These are phyloP conservation scores for Brassica carinata DNA, from an alignment of 345 rosid genomes.

Conservation along the genomic window DNA sequence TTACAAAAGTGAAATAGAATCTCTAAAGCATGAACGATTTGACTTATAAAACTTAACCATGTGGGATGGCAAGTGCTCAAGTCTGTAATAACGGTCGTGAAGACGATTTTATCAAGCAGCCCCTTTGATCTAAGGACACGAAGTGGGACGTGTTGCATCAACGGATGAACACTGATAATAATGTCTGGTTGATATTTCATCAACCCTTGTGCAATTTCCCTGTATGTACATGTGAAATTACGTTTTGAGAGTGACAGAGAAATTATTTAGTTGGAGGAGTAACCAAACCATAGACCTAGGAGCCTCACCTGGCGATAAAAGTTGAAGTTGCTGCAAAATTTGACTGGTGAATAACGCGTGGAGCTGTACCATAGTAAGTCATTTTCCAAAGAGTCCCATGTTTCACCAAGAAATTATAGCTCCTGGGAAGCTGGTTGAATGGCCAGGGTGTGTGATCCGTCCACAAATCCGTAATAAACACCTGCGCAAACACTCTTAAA, in stretches of 20 bases:
- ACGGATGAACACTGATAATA: conserved; percentile 93
- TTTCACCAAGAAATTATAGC: conserved; percentile 93
- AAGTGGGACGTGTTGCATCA: conserved; percentile 99
- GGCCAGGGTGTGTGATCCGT: conserved; percentile 99
- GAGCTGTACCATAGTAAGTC: conserved; percentile 89
- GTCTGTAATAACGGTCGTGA: conserved; percentile 92
- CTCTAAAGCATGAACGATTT: neutral
- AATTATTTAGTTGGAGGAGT: neutral
- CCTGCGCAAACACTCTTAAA: conserved; percentile 68
- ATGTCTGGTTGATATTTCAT: conserved; percentile 98
- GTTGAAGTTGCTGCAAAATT: conserved; percentile 97
- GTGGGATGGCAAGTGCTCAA: conserved; percentile 99
- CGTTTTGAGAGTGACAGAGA: no score
- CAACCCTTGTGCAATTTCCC: conserved; percentile 93
- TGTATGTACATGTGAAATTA: conserved; percentile 21
- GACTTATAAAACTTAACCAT: conserved; percentile 50
- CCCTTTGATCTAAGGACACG: conserved; percentile 89
- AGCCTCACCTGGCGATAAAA: conserved; percentile 85
- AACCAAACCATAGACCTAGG: conserved; percentile 20
- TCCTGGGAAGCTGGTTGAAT: conserved; percentile 91
- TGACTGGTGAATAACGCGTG: conserved; percentile 88
- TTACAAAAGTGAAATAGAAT: neutral
- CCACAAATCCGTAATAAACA: conserved; percentile 95
- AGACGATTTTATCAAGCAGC: conserved; percentile 79
- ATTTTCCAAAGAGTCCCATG: conserved; percentile 89